These are phyloP conservation scores for Kwoniella newhampshirensis DNA, from an alignment of 768 basidiomycete genomes.

Conservation along the genomic window DNA sequence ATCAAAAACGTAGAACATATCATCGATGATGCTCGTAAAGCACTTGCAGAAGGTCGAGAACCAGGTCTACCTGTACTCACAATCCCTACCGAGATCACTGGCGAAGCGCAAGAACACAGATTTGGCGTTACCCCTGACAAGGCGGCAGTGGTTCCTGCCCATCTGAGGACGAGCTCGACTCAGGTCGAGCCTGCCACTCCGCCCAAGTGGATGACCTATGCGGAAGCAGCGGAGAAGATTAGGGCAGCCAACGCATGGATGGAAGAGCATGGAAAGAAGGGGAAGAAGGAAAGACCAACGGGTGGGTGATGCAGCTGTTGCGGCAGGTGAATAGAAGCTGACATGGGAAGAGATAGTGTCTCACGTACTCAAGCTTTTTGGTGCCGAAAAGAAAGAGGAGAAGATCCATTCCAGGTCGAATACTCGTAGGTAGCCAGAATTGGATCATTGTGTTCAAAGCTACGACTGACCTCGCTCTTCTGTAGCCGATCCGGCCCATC, in stretches of 20 bases:
- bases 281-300: constrained; percentile 42
- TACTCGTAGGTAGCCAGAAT: constrained; percentile 25
- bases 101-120: constrained; percentile 1
- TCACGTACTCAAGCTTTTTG: constrained; percentile 47
- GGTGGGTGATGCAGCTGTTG: constrained; percentile 31
- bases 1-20: constrained; percentile 45
- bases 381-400: constrained; percentile 29
- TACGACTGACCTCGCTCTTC: background rate
- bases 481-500: constrained; percentile 29
- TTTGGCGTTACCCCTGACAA: constrained; percentile 40
- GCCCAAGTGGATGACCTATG: constrained; percentile 43
- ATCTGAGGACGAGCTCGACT: constrained; percentile 34
- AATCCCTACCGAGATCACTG: constrained; percentile 19
- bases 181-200: constrained; percentile 50
- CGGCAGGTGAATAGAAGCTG: no score
- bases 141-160: constrained; percentile 19
- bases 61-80: constrained; percentile 30
- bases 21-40: constrained; percentile 47
- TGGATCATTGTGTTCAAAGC: background rate
- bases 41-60: constrained; percentile 48
- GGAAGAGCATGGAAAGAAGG: constrained; percentile 16
- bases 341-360: no score
- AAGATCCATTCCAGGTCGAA: constrained; percentile 19
- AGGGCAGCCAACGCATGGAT: constrained; percentile 29
- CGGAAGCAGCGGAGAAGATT: constrained; percentile 35